These are phyloP conservation scores for Vinca minor DNA, from an alignment of 257 asterid genomes.

Conservation along the genomic window DNA sequence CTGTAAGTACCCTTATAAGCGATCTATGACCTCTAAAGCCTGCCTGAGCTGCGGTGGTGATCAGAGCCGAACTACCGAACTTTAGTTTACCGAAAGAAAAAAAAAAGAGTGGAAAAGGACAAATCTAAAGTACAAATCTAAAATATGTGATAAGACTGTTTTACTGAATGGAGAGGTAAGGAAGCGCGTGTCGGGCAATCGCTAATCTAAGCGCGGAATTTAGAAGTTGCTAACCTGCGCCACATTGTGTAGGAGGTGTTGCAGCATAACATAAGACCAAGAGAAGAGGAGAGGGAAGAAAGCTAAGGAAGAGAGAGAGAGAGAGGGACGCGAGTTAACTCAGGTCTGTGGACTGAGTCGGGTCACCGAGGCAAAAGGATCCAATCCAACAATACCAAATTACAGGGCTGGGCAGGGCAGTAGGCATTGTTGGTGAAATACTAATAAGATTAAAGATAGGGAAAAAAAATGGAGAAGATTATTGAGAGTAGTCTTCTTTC, in stretches of 20 bases:
- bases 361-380: conserved; percentile 19
- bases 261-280: too few relatives aligned
- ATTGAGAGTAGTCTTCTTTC: conserved; percentile 44
- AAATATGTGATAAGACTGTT: too few relatives aligned
- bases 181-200: background rate
- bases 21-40: too few relatives aligned
- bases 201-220: conserved; percentile 28
- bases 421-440: conserved; percentile 12
- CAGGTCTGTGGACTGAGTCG: conserved; percentile 34
- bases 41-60: too few relatives aligned
- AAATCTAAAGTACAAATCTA: too few relatives aligned
- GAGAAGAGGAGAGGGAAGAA: conserved; percentile 15
- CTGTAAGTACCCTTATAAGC: too few relatives aligned
- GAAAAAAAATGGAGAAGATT: conserved; percentile 66
- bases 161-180: too few relatives aligned
- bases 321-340: conserved; percentile 34
- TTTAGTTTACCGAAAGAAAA: too few relatives aligned
- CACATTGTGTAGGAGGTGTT: conserved; percentile 37
- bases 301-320: background rate
- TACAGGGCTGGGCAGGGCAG: too few relatives aligned
- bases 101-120: too few relatives aligned
- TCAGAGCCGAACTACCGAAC: too few relatives aligned
- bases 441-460: too few relatives aligned
- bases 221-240: conserved; percentile 31
- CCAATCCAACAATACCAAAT: conserved; percentile 27